These are phyloP conservation scores for Musa beccarii DNA, from an alignment of 176 grass and related monocot species.

Conservation along the genomic window DNA sequence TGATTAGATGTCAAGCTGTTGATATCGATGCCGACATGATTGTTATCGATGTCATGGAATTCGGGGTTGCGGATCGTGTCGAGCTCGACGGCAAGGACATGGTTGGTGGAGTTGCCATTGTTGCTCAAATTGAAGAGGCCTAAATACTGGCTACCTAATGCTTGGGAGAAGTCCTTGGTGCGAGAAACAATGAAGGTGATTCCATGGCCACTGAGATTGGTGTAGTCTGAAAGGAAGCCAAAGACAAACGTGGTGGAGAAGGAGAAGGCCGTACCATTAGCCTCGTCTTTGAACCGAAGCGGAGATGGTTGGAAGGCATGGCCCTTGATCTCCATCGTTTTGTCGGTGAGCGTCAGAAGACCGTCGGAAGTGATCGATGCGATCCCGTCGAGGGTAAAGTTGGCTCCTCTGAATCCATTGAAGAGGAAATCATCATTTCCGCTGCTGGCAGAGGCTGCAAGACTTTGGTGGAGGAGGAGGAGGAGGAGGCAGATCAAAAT, in stretches of 20 bases:
- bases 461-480: background rate
- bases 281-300: background rate
- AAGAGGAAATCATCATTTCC: background rate
- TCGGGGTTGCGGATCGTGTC: background rate
- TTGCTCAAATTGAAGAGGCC: constrained; percentile 35
- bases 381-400: background rate
- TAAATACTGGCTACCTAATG: constrained; percentile 39
- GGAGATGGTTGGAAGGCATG: background rate
- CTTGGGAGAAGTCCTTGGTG: constrained; percentile 30
- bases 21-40: background rate
- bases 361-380: background rate
- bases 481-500: background rate
- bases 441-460: background rate
- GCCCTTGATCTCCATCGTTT: background rate
- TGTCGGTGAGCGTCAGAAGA: background rate
- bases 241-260: constrained; percentile 41
- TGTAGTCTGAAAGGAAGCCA: constrained; percentile 34
- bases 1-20: background rate
- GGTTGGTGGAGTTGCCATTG: constrained; percentile 28
- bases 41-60: background rate
- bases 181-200: constrained; percentile 28
- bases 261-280: background rate
- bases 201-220: constrained; percentile 35
- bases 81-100: background rate
- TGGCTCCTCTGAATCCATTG: background rate